These are phyloP conservation scores for Rhododendron molle DNA, from an alignment of 148 eudicot species.

Conservation along the genomic window DNA sequence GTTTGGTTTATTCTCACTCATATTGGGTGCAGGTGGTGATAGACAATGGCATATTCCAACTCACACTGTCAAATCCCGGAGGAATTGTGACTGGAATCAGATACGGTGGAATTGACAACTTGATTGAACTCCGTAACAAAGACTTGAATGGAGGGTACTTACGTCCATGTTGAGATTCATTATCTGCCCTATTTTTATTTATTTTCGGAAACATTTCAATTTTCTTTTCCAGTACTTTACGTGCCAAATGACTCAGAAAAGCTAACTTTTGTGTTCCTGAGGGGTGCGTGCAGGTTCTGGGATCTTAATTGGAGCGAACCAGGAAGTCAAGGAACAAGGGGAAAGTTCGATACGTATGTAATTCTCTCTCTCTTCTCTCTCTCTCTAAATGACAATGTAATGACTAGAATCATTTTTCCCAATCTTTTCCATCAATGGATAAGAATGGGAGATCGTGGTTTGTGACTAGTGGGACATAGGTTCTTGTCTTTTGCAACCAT, in stretches of 20 bases:
- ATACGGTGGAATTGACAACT: slow-evolving; percentile 17
- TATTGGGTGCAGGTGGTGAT: slow-evolving; percentile 8
- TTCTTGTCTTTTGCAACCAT: not conserved
- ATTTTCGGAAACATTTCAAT: not conserved
- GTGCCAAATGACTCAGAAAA: too few relatives aligned
- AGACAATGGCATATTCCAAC: slow-evolving; percentile 39
- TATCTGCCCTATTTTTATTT: not conserved
- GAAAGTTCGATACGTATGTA: slow-evolving; percentile 63
- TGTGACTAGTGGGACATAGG: not conserved
- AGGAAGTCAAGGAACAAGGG: slow-evolving; percentile 65
- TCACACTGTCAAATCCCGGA: slow-evolving; percentile 18
- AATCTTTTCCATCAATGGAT: not conserved
- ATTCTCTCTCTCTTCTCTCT: not conserved
- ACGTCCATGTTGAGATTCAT: not conserved
- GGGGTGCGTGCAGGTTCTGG: slow-evolving; percentile 53
- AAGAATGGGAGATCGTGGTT: not conserved
- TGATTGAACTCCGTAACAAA: slow-evolving; percentile 43
- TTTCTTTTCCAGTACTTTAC: too few relatives aligned
- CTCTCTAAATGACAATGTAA: not conserved
- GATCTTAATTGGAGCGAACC: slow-evolving; percentile 70
- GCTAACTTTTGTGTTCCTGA: not conserved
- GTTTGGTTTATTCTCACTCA: not conserved
- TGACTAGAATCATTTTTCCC: not conserved
- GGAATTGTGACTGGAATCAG: slow-evolving; percentile 14
- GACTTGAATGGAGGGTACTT: slow-evolving; percentile 64